Base-by-base conservation (phyloP, 768 basidiomycete genomes). In the Baorangia bicolor region DNA sequence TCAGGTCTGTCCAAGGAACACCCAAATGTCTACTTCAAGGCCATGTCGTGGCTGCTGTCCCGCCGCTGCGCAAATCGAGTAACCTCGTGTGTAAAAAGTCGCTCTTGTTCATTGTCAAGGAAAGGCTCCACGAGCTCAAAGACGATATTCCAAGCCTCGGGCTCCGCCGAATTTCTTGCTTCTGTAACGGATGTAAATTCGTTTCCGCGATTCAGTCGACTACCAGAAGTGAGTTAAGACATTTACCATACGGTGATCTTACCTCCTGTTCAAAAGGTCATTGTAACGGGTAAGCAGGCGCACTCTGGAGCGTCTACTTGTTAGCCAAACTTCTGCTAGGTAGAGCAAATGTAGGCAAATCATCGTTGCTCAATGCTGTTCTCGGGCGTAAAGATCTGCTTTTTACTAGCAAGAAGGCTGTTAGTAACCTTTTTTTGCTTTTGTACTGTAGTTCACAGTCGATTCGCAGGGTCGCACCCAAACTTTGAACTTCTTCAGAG, bases 331-430 rank as follows among this genome's bases (percentile, higher is more conserved):
- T 2, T 38, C 18, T 49, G 41, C 20, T 55, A 88, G 90, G 90
- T 20, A 84, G 90, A 56, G 88, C 90, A 3, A 92, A 92, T 63
- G 84, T 78, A 23, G 90, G 90, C 27, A 92, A 92, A 68, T 90
- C 88, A 1, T 81, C 85, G 4, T 69, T 92, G 30, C 76, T 91
- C 10, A 92, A 91, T 59, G 81, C 84, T 13, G 79, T 91, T 5
- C 64, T 90, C 5, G 81, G 81, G 2, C 74, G 86, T 33, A 84
- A 68, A 49, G 73, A 76, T 38, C 70, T 92, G 30, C 67, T 87
- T 16, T 75, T 79, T 37, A 85, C 84, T 0, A 89, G 88, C 69
- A 87, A 84, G 57, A 88, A 85, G 65, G 81, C 89, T 37, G 90
- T 90, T 33, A 49, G 85, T 77, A 20, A 10, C 9, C 21, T 8